phyloP scores from a whole-genome alignment of 2,329 filamentous ascomycete genomes.

The Neospermospora avenae region DNA sequence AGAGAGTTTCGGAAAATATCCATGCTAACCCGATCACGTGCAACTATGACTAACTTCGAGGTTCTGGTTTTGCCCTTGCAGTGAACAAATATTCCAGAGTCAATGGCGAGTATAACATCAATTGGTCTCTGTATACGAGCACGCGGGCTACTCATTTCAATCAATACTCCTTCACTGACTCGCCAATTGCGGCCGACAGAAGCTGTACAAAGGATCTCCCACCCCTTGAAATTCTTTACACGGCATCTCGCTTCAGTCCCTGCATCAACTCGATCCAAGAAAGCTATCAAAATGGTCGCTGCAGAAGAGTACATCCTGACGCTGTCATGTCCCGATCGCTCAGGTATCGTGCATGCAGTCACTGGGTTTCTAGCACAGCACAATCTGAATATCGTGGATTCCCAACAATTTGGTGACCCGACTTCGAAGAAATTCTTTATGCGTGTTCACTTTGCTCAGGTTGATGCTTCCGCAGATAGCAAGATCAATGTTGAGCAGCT shows the following conservation, averaged over 20 bases:
- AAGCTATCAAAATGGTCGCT: slow-evolving; percentile 46
- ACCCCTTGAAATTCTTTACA: not conserved
- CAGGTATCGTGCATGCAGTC: slow-evolving; percentile 81
- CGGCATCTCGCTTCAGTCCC: slow-evolving; percentile 4
- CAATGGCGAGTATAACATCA: slow-evolving; percentile 6
- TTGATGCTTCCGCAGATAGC: slow-evolving; percentile 29
- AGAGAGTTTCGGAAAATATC: not conserved
- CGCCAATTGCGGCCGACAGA: not conserved
- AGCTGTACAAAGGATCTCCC: not conserved
- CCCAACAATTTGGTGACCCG: slow-evolving; percentile 80
- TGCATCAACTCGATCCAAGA: slow-evolving; percentile 6
- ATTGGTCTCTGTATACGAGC: slow-evolving; percentile 5
- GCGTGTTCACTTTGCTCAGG: slow-evolving; percentile 77
- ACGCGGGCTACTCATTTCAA: not conserved
- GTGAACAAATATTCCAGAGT: not conserved
- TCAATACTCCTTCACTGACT: not conserved
- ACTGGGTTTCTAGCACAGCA: slow-evolving; percentile 72
- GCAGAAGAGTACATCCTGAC: slow-evolving; percentile 57
- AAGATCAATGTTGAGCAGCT: slow-evolving; percentile 48
- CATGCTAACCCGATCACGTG: slow-evolving; percentile 1
- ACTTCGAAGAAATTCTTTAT: slow-evolving; percentile 78
- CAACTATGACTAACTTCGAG: not conserved
- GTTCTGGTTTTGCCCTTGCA: not conserved
- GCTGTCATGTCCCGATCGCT: slow-evolving; percentile 78
- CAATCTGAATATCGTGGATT: slow-evolving; percentile 76